Base-by-base conservation (phyloP, 352 stramenopile species). In the Globisporangium irregulare region DNA sequence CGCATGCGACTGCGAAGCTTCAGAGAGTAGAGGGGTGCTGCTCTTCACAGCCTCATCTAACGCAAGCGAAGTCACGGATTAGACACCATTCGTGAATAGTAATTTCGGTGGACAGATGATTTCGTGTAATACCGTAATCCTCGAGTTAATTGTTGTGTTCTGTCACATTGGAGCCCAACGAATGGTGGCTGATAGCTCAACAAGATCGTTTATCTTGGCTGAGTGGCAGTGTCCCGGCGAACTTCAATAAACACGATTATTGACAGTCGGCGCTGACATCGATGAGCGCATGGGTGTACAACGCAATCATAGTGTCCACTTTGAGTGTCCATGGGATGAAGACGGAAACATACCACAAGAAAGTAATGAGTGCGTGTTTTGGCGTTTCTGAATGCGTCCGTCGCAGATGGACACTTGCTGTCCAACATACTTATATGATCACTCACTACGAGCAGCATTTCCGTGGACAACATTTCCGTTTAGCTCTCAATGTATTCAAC, bases 401-500 rank as follows among this genome's bases (percentile, higher is more conserved):
- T 46, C 14, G 38, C 29, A 38, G 25, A 59, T 46, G 29, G 55
- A 4, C 29, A 25, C 14, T 8, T 46, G 32, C 18, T 27, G 54
- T 15, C 2, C 54, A 59, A 27, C 25, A 10, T 24, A 59, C 1
- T 38, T 43, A 41, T 64, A 20, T 12, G 38, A 46, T 46, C 38
- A 46, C 4, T 43, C 3, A 43, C 12, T 46, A 15, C 4, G 38
- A 18, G 12, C 14, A 46, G 32, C 41, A 18, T 18, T 25, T 29
- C 10, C 12, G 9, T 61, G 18, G 10, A 54, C 36, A 6, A 14
- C 15, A 38, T 20, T 20, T 5, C 6, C 10, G 14, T 5, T 76
- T 61, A 92, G 27, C 74, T 82, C 64, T 91, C 85, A 3, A 77
- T 79, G 69, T 92, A 91, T 73, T 91, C 85, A 73, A 92, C 83